Evolutionary conservation across 768 basidiomycete species (phyloP), one percentile per base, ranked within the genome.

Genomic region (Pilatotrama ljubarskyi): DNA sequence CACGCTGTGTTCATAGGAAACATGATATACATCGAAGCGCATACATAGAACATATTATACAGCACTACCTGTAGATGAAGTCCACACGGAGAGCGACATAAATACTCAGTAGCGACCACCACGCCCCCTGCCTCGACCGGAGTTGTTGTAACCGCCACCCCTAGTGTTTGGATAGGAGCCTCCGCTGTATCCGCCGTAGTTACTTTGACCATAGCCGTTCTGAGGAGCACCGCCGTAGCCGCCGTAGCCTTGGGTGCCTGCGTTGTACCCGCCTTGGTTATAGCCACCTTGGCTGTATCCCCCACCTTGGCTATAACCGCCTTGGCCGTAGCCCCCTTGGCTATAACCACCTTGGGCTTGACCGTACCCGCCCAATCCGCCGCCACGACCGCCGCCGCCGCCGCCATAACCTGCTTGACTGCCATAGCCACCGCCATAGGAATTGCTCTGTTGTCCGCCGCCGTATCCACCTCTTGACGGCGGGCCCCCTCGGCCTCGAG

Each of bases 81-180:
- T 63, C 51, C 55, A 25, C 48, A n/a, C n/a, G n/a, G 47, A 38
- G 13, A 26, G 3, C 35, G 22, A 17, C 25, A 37, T 5, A 32
- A 4, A 4, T 37, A 24, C 52, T 74, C 76, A 78, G 49, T 68
- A 74, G 73, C 81, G 78, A 24, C 75, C 72, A 44, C 81, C 80
- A 38, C 84, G 75, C 10, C 82, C 85, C 66, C 84, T 74, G 32
- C 82, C 82, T 66, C 84, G 74, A 26, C 82, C 82, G 56, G 83
- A 58, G 55, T 63, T 61, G 36, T 70, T 67, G 58, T 67, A 66
- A 4, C 70, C n/a, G n/a, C n/a, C 68, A 24, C 69, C 64, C 9
- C 66, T 51, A 24, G 51, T 11, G 50, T 66, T 59, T 13, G 62
- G 57, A 43, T 62, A 60, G 7, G 46, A 25, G 25, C 58, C 59